Conservation (phyloP, 2,329 filamentous ascomycete species). For the Aphanoascus verrucosus region DNA sequence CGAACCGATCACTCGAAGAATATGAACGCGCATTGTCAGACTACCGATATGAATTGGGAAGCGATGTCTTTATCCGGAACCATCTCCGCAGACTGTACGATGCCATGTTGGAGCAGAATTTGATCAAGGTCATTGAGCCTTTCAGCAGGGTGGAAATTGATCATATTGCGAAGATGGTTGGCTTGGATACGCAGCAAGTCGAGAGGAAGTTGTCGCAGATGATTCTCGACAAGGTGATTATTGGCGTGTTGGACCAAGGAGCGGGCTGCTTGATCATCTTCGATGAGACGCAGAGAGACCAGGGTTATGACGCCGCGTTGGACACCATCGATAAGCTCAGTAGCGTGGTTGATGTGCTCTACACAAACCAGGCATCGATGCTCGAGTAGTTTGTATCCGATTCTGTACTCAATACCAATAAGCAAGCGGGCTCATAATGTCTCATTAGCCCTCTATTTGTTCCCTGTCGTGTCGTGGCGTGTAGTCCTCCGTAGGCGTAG, state of each 20-base stretch:
- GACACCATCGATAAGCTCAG: conserved; percentile 94
- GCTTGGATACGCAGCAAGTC: conserved; percentile 88
- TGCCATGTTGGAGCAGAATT: conserved; percentile 97
- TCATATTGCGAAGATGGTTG: conserved; percentile 96
- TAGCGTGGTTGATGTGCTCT: conserved; percentile 92
- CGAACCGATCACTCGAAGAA: conserved; percentile 89
- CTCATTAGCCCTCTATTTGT: background rate
- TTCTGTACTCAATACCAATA: background rate
- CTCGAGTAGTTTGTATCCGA: conserved; percentile 55
- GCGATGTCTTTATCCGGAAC: conserved; percentile 91
- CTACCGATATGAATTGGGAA: conserved; percentile 87
- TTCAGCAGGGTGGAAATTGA: conserved; percentile 95
- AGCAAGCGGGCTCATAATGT: background rate
- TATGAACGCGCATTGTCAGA: conserved; percentile 86
- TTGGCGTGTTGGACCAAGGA: conserved; percentile 92
- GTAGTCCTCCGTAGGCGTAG: background rate
- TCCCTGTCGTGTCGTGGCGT: background rate
- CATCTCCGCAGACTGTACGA: conserved; percentile 94
- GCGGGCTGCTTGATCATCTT: conserved; percentile 96
- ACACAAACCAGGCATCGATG: conserved; percentile 93
- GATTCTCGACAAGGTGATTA: conserved; percentile 98
- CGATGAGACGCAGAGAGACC: conserved; percentile 86
- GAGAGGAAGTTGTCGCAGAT: conserved; percentile 98
- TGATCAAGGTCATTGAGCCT: conserved; percentile 99
- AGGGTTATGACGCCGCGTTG: conserved; percentile 86